Evolutionary conservation across 257 asterid genomes (phyloP).

Genomic region (Galeopsis tetrahit): DNA sequence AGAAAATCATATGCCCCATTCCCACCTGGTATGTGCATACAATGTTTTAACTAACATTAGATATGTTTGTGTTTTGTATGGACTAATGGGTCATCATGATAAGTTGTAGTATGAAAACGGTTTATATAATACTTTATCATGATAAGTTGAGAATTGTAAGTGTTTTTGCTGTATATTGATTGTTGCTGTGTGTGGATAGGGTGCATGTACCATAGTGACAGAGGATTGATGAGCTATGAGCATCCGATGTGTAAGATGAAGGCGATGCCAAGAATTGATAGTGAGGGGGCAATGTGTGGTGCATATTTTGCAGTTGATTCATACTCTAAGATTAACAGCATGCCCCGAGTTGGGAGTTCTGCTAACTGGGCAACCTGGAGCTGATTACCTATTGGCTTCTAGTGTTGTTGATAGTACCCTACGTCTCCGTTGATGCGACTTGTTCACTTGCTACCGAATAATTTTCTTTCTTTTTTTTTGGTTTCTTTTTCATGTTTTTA

Average conservation of each 20-base stretch:
- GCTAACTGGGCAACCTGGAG: constrained; percentile 91
- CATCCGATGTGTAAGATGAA: constrained; percentile 89
- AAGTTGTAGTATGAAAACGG: too few species aligned
- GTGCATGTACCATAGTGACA: constrained; percentile 85
- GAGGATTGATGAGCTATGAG: constrained; percentile 90
- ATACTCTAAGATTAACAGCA: constrained; percentile 66
- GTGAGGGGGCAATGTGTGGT: constrained; percentile 95
- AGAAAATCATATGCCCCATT: constrained; percentile 92
- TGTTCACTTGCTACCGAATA: not conserved
- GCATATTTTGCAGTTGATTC: constrained; percentile 84
- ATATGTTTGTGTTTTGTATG: too few species aligned
- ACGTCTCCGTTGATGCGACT: not conserved
- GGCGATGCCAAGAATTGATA: constrained; percentile 93
- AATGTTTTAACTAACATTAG: too few species aligned
- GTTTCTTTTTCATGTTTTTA: not conserved
- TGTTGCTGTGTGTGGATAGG: constrained; percentile 47
- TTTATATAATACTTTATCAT: too few species aligned
- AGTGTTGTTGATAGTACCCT: not conserved
- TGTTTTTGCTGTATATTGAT: not conserved
- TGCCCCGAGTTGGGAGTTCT: constrained; percentile 97
- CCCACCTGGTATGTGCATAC: constrained; percentile 66
- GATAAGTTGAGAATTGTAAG: not conserved
- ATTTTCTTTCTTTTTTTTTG: not conserved
- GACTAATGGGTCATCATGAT: too few species aligned
- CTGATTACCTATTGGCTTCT: constrained; percentile 31